A percentile compares a stretch with the other conserved stretches of the same genome.
These are phyloP conservation scores for Ophiosphaerella korrae DNA, from an alignment of 2,329 filamentous ascomycete genomes.

Conservation along the genomic window DNA sequence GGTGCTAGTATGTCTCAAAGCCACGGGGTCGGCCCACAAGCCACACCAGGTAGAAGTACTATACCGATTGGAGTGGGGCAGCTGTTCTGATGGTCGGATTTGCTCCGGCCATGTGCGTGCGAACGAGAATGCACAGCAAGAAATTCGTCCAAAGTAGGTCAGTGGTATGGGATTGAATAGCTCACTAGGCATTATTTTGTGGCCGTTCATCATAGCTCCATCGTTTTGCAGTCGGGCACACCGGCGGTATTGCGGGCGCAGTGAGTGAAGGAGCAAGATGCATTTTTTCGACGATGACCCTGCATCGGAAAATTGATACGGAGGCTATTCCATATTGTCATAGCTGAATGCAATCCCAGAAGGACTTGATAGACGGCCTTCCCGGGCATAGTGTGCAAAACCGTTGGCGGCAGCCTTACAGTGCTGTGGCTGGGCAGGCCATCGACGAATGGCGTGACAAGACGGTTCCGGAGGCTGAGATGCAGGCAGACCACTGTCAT, in stretches of 20 bases:
- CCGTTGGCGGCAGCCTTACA: background rate
- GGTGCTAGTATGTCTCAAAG: slow-evolving; percentile 6
- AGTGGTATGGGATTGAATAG: slow-evolving; percentile 6
- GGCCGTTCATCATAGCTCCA: background rate
- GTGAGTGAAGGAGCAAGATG: slow-evolving; percentile 2
- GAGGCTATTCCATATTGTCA: slow-evolving; percentile 2
- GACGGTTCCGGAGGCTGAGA: background rate
- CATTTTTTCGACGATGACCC: background rate
- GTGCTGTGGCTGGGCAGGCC: too few species aligned
- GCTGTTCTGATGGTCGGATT: background rate
- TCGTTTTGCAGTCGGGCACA: slow-evolving; percentile 8
- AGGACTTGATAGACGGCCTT: background rate
- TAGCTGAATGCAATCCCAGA: slow-evolving; percentile 1
- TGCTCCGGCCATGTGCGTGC: background rate
- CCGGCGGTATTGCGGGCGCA: slow-evolving; percentile 6
- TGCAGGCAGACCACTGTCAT: background rate
- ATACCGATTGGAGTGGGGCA: slow-evolving; percentile 4
- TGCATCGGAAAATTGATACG: slow-evolving; percentile 4
- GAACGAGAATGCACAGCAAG: background rate
- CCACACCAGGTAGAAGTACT: background rate
- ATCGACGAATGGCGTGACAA: too few species aligned
- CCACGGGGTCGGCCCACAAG: slow-evolving; percentile 16
- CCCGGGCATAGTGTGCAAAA: background rate
- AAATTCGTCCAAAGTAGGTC: slow-evolving; percentile 7
- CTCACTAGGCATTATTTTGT: background rate